Evolutionary conservation across 2,329 filamentous ascomycete species (phyloP).

Genomic region (Cercospora sp.): DNA sequence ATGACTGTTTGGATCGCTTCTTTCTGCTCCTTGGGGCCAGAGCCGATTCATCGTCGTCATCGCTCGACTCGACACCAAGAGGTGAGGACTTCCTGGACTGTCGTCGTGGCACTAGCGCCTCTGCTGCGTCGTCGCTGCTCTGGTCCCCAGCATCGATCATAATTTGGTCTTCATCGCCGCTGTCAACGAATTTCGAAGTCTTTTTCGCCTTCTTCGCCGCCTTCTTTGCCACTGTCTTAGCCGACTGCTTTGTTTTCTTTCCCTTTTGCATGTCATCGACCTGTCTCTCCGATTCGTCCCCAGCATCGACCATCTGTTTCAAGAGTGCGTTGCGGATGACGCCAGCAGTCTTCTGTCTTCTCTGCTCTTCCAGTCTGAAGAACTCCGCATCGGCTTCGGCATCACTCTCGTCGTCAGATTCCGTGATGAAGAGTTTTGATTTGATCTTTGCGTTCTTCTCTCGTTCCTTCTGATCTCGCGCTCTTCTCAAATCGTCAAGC

Average conservation of each 20-base stretch:
- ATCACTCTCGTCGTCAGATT: constrained; percentile 88
- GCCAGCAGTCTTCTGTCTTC: constrained; percentile 59
- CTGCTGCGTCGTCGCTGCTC: constrained; percentile 2
- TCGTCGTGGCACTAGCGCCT: neutral
- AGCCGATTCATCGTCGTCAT: constrained; percentile 6
- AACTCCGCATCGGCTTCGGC: constrained; percentile 72
- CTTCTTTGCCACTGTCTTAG: constrained; percentile 22
- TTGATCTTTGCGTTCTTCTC: constrained; percentile 81
- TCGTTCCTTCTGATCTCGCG: constrained; percentile 66
- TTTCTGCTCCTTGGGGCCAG: neutral
- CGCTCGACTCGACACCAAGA: neutral
- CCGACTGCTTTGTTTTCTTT: constrained; percentile 25
- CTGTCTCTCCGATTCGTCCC: constrained; percentile 36
- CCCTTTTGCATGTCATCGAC: constrained; percentile 30
- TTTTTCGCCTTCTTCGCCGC: constrained; percentile 11
- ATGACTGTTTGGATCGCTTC: constrained; percentile 7
- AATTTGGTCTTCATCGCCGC: constrained; percentile 27
- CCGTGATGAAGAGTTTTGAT: constrained; percentile 76
- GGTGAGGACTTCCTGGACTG: constrained; percentile 1
- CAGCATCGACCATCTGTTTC: constrained; percentile 41
- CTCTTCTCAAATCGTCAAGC: constrained; percentile 60
- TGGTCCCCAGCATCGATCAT: constrained; percentile 23
- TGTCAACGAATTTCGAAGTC: constrained; percentile 7
- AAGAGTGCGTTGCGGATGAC: constrained; percentile 53
- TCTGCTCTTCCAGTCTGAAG: constrained; percentile 71